Base-by-base conservation (phyloP, 495 filamentous ascomycete genomes). In the Aspergillus egyptiacus region DNA sequence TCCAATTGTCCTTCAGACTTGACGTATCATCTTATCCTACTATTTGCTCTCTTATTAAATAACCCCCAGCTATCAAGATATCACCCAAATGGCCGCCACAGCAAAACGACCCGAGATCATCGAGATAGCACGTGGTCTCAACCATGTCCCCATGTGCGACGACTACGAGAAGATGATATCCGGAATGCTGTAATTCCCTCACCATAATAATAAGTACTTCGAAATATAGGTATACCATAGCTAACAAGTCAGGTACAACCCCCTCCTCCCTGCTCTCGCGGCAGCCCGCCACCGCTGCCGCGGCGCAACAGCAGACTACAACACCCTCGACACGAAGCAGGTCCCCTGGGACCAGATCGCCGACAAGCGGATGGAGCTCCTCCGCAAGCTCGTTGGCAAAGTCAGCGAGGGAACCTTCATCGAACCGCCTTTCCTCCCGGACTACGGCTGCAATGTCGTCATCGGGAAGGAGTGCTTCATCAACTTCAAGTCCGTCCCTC, bases 401-500 rank as follows among this genome's bases (percentile, higher is more conserved):
- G 63, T 73, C 2, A 75, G 72, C 9, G 62, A 71, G 6, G 62
- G 66, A 1, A 63, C 67, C 6, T 76, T 72, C 43, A 55, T 80
- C 30, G 76, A 80, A 55, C 66, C 77, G 14, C 74, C 77, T 0
- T 69, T 82, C 53, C 50, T 54, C 5, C 65, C 77, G 5, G 77
- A 82, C 54, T 81, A 80, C 48, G 78, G 77, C 0, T 76, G 73
- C 52, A 82, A 82, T 57, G 65, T 75, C 18, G 42, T 50, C 7
- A 66, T 82, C 6, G 77, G 78, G 6, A 57, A 66, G 19, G 56
- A 71, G 23, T 78, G 72, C 53, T 77, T 77, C 48, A 60, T 73
- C 15, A 80, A 80, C 48, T 79, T 74, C 60, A 73, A 71, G 70
- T 77, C n/a, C 53, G 61, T 63, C 17, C 15, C 14, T n/a, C 24